These are phyloP conservation scores for Boletellus deceptivus DNA, from an alignment of 1,284 basidiomycete species.

Conservation along the genomic window DNA sequence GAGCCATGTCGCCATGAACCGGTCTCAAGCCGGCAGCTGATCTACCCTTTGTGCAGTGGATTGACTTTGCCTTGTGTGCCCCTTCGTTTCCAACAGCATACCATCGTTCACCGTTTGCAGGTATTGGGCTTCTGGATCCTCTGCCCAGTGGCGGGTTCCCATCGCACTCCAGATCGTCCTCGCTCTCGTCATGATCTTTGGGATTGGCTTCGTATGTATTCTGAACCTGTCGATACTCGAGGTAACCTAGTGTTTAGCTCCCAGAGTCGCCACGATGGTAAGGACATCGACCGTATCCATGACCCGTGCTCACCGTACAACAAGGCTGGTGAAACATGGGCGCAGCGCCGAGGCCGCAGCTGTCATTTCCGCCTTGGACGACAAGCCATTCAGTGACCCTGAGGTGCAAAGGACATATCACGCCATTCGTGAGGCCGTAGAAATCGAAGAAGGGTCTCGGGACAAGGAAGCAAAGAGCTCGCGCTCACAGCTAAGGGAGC, in stretches of 20 bases:
- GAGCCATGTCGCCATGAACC: conserved; percentile 8
- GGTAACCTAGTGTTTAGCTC: conserved; percentile 37
- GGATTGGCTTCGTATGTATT: conserved; percentile 51
- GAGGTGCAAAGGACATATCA: conserved; percentile 54
- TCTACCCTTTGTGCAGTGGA: conserved; percentile 41
- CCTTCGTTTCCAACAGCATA: not conserved
- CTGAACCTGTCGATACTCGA: not conserved
- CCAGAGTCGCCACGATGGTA: conserved; percentile 70
- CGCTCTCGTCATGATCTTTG: conserved; percentile 57
- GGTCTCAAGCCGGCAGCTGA: conserved; percentile 2
- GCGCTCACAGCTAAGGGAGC: conserved; percentile 37
- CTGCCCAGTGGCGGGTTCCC: conserved; percentile 69
- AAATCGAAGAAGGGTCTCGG: conserved; percentile 33
- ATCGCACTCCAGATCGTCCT: conserved; percentile 66
- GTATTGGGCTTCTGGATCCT: conserved; percentile 50
- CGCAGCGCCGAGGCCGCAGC: conserved; percentile 60
- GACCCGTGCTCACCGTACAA: not conserved
- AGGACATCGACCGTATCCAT: not conserved
- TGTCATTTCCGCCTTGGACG: conserved; percentile 62
- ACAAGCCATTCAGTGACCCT: conserved; percentile 50
- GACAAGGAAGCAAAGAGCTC: conserved; percentile 8
- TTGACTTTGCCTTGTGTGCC: conserved; percentile 57
- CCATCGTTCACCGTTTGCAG: conserved; percentile 27
- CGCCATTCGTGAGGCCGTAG: conserved; percentile 53
- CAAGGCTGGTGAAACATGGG: conserved; percentile 54